phyloP scores from a whole-genome alignment of 75 land plant species.

The Pseudotsuga menziesii region DNA sequence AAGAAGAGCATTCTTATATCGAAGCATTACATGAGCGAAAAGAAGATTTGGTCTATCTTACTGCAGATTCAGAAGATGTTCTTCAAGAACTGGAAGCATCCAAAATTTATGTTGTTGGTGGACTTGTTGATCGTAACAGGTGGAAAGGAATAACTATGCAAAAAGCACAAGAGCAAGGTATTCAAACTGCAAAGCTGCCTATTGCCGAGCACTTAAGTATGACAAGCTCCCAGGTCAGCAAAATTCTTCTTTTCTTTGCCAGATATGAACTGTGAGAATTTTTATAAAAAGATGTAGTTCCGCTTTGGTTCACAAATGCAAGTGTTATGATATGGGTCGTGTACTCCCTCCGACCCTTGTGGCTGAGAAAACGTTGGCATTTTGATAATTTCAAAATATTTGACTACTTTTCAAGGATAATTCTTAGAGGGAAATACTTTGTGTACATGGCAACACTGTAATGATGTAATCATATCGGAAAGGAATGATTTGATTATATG shows the following conservation, averaged over 20 bases:
- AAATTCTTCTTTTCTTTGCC: neutral
- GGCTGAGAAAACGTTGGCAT: too few relatives aligned
- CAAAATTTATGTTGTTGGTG: constrained; percentile 87
- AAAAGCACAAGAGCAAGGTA: constrained; percentile 84
- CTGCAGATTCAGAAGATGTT: constrained; percentile 79
- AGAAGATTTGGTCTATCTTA: constrained; percentile 84
- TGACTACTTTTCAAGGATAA: too few relatives aligned
- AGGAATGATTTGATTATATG: too few relatives aligned
- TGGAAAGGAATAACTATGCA: constrained; percentile 86
- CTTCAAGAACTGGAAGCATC: constrained; percentile 71
- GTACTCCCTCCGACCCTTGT: neutral
- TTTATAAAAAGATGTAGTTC: neutral
- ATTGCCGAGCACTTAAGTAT: constrained; percentile 73
- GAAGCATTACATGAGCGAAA: constrained; percentile 72
- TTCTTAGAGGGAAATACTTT: too few relatives aligned
- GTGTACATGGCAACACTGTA: too few relatives aligned
- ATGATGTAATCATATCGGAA: too few relatives aligned
- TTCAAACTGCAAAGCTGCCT: constrained; percentile 84
- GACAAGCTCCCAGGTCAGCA: constrained; percentile 74
- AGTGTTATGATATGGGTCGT: neutral
- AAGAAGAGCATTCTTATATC: constrained; percentile 65
- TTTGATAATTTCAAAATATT: too few relatives aligned
- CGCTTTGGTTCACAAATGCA: neutral
- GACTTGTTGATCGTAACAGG: constrained; percentile 85
- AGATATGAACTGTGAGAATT: constrained; percentile 1